Evolutionary conservation across 441 rosid species (phyloP).

Genomic region (Brassica hybrid): DNA sequence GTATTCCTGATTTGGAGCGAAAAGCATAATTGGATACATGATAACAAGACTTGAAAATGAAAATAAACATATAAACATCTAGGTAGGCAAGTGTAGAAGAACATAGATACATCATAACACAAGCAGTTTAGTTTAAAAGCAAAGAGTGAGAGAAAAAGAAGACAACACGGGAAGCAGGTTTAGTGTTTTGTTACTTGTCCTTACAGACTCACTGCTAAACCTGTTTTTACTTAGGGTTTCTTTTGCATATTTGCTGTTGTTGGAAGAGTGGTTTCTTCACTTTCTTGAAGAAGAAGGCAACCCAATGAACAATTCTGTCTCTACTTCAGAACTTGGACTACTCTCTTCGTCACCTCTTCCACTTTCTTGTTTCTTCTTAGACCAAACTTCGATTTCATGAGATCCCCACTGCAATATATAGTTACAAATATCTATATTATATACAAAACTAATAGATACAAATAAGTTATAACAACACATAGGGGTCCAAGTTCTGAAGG

Average conservation of each 20-base stretch:
- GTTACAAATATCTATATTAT: background rate
- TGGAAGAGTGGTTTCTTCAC: constrained; percentile 39
- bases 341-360: constrained; percentile 37
- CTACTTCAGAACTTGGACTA: constrained; percentile 48
- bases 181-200: constrained; percentile 30
- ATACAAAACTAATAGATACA: constrained; percentile 4
- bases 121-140: constrained; percentile 23
- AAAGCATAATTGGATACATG: background rate
- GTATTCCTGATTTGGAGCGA: background rate
- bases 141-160: constrained; percentile 23
- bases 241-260: background rate
- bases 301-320: constrained; percentile 88
- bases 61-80: constrained; percentile 7
- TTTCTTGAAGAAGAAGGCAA: constrained; percentile 53
- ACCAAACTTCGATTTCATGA: constrained; percentile 30
- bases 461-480: constrained; percentile 14
- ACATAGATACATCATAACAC: constrained; percentile 37
- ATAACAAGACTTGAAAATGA: background rate
- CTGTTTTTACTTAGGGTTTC: constrained; percentile 13
- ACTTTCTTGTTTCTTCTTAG: constrained; percentile 32
- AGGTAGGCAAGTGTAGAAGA: constrained; percentile 23
- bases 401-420: constrained; percentile 29
- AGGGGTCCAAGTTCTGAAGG: background rate
- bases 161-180: constrained; percentile 38
- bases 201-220: constrained; percentile 37